These are phyloP conservation scores for Blastobotrys arbuscula DNA, from an alignment of 1,139 yeast species.

Conservation along the genomic window DNA sequence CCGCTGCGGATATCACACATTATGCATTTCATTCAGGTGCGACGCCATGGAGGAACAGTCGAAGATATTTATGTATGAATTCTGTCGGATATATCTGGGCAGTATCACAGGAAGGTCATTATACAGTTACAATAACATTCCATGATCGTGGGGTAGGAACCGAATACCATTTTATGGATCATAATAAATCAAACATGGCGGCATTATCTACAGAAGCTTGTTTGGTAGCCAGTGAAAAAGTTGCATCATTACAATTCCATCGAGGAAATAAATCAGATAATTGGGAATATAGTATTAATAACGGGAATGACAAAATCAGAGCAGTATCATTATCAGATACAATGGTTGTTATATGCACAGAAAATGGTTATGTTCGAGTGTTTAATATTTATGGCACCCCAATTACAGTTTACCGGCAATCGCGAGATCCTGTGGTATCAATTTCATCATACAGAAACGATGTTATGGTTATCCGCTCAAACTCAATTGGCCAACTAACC, in stretches of 20 bases:
- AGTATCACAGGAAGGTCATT: constrained; percentile 55
- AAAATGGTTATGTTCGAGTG: constrained; percentile 50
- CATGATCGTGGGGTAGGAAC: constrained; percentile 75
- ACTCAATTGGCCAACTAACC: constrained; percentile 13
- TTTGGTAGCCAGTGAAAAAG: constrained; percentile 45
- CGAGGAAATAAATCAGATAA: constrained; percentile 29
- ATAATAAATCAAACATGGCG: constrained; percentile 65
- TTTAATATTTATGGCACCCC: constrained; percentile 56
- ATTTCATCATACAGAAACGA: constrained; percentile 46
- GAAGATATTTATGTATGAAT: constrained; percentile 79
- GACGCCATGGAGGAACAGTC: constrained; percentile 69
- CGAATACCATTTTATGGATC: constrained; percentile 83
- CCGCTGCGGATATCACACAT: constrained; percentile 12
- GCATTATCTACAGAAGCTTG: constrained; percentile 64
- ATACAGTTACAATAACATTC: constrained; percentile 77
- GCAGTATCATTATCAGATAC: constrained; percentile 48
- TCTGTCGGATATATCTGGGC: constrained; percentile 79
- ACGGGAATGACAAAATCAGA: constrained; percentile 43
- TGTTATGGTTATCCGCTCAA: constrained; percentile 39
- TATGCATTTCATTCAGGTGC: constrained; percentile 68
- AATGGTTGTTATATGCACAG: constrained; percentile 49
- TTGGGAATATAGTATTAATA: constrained; percentile 40
- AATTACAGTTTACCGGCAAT: constrained; percentile 43
- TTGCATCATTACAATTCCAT: constrained; percentile 32
- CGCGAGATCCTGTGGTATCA: constrained; percentile 48